Percentiles rank a stretch among this genome's conserved stretches.
Conservation (phyloP, 2,329 filamentous ascomycete genomes). For the Aspergillus floridensis region DNA sequence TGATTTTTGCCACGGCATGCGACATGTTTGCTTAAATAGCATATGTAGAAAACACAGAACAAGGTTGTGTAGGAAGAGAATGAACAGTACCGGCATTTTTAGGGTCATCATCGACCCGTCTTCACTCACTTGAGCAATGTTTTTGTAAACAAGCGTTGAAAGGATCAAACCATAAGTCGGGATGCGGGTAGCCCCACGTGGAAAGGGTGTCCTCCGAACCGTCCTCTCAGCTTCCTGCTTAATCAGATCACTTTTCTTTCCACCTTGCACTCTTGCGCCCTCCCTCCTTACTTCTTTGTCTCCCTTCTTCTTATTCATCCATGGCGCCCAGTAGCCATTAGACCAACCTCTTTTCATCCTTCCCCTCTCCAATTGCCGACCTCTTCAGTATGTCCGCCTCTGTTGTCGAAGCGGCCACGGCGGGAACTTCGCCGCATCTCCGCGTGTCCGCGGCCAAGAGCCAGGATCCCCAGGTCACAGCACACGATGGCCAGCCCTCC, state of each 20-base stretch:
- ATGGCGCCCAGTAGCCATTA: constrained; percentile 20
- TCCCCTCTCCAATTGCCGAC: not conserved
- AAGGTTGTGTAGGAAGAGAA: constrained; percentile 3
- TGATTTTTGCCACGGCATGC: not conserved
- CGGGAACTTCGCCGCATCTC: constrained; percentile 29
- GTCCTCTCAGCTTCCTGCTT: constrained; percentile 15
- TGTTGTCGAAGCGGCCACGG: constrained; percentile 27
- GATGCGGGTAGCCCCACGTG: constrained; percentile 37
- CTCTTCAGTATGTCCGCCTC: constrained; percentile 27
- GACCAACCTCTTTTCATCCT: not conserved
- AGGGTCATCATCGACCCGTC: not conserved
- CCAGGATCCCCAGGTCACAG: constrained; percentile 17
- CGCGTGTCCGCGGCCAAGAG: constrained; percentile 33
- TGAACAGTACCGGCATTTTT: not conserved
- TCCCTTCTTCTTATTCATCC: constrained; percentile 1
- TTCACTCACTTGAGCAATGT: not conserved
- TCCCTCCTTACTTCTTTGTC: constrained; percentile 10
- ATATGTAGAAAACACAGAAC: constrained; percentile 2
- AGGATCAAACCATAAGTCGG: constrained; percentile 15
- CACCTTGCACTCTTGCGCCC: constrained; percentile 8
- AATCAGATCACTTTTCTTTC: constrained; percentile 13
- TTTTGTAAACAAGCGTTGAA: not conserved
- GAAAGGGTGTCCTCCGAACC: constrained; percentile 29
- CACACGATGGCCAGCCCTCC: constrained; percentile 18
- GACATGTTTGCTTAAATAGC: not conserved